Evolutionary conservation across 495 filamentous ascomycete species (phyloP).

Genomic region (Aspergillus avenaceus): DNA sequence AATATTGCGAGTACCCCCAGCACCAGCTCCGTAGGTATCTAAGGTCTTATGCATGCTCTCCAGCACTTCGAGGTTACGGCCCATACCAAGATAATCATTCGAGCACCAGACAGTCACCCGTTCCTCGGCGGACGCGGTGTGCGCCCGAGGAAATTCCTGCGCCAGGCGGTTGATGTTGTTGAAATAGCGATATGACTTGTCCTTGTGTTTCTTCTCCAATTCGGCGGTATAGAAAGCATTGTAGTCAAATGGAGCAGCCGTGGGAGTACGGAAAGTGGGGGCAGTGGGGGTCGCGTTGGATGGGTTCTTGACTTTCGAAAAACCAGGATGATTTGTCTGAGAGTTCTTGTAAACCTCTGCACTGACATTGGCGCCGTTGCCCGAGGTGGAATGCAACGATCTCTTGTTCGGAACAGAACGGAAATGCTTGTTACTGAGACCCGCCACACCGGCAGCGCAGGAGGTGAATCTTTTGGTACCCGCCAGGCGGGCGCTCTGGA

Average conservation of each 20-base stretch:
- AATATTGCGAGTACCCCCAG: conserved; percentile 94
- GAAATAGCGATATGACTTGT: conserved; percentile 99
- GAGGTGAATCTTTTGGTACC: conserved; percentile 44
- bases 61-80: conserved; percentile 81
- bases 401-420: conserved; percentile 50
- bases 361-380: conserved; percentile 71
- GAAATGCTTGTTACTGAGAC: conserved; percentile 35
- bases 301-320: conserved; percentile 6
- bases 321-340: conserved; percentile 42
- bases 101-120: conserved; percentile 99
- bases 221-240: conserved; percentile 83
- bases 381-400: conserved; percentile 72
- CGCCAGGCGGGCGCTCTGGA: conserved; percentile 67
- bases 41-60: conserved; percentile 91
- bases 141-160: conserved; percentile 91
- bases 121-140: conserved; percentile 79
- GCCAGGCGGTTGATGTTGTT: conserved; percentile 99
- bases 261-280: conserved; percentile 31
- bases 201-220: conserved; percentile 97
- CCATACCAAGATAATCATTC: conserved; percentile 98
- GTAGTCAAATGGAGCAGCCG: conserved; percentile 72
- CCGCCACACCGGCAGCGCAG: conserved; percentile 30
- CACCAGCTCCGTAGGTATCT: conserved; percentile 91
- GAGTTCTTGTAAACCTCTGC: conserved; percentile 53
- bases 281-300: conserved; percentile 1